Evolutionary conservation across 2,329 filamentous ascomycete genomes (phyloP).

Genomic region (Ascochyta koolunga): DNA sequence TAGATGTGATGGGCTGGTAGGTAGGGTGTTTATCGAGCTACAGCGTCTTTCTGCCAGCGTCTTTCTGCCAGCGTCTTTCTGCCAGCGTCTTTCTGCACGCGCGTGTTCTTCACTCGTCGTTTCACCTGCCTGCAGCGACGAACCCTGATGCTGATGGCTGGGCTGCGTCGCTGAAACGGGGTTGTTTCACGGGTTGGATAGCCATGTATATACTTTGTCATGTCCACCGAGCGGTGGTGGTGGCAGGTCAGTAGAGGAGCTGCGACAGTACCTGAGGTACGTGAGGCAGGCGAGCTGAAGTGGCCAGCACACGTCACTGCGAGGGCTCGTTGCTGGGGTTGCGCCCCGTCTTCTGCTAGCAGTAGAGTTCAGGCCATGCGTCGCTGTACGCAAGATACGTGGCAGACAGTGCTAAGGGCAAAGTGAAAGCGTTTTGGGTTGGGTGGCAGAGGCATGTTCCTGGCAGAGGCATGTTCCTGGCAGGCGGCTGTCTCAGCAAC

Average conservation of each 20-base stretch:
- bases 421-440: too few species aligned
- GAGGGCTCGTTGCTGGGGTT: constrained; percentile 20
- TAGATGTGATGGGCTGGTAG: too few species aligned
- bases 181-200: constrained; percentile 9
- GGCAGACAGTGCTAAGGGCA: neutral
- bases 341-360: constrained; percentile 16
- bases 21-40: too few species aligned
- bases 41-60: too few species aligned
- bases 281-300: neutral
- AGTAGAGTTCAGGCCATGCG: neutral
- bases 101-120: constrained; percentile 9
- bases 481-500: constrained; percentile 22
- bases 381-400: constrained; percentile 15
- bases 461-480: constrained; percentile 14
- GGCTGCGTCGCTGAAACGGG: constrained; percentile 1
- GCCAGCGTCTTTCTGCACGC: neutral
- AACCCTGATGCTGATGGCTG: constrained; percentile 6
- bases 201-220: neutral
- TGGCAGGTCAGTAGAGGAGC: neutral
- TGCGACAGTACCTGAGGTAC: neutral
- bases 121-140: constrained; percentile 16
- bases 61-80: neutral
- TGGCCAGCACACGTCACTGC: constrained; percentile 5
- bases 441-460: too few species aligned
- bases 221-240: neutral